Conservation (phyloP, 805 yeast genomes). For the Wickerhamiella shivajii region DNA sequence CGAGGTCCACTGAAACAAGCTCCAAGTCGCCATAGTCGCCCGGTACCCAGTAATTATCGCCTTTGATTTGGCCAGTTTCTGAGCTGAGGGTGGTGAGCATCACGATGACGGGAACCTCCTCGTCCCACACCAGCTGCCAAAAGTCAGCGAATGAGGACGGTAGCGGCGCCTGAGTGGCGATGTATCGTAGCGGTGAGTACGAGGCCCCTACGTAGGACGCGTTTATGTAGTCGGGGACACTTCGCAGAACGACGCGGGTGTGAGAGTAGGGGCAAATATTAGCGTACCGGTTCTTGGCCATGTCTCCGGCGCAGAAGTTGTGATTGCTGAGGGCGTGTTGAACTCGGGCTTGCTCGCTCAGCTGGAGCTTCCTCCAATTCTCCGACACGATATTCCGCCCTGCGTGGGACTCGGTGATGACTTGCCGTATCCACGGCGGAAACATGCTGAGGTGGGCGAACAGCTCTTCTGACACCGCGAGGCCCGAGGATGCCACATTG, state of each 20-base stretch:
- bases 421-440: slow-evolving; percentile 41
- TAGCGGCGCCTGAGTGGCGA: slow-evolving; percentile 92
- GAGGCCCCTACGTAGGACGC: slow-evolving; percentile 51
- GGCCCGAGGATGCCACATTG: background rate
- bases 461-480: slow-evolving; percentile 9
- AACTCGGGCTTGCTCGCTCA: slow-evolving; percentile 53
- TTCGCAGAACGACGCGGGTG: slow-evolving; percentile 51
- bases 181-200: slow-evolving; percentile 34
- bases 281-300: slow-evolving; percentile 77
- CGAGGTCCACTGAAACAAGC: slow-evolving; percentile 19
- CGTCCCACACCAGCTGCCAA: slow-evolving; percentile 62
- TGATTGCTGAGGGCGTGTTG: slow-evolving; percentile 28
- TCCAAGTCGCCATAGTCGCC: slow-evolving; percentile 32
- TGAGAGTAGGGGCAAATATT: slow-evolving; percentile 82
- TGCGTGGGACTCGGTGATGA: slow-evolving; percentile 23
- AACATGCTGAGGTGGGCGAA: slow-evolving; percentile 19
- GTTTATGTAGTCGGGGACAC: slow-evolving; percentile 53
- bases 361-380: slow-evolving; percentile 52
- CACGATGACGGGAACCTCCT: slow-evolving; percentile 49
- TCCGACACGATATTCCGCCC: slow-evolving; percentile 32
- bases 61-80: slow-evolving; percentile 73
- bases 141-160: slow-evolving; percentile 69
- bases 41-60: slow-evolving; percentile 72
- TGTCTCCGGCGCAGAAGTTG: slow-evolving; percentile 45
- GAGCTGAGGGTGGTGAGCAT: slow-evolving; percentile 57